Evolutionary conservation across 2,329 filamentous ascomycete genomes (phyloP).

Genomic region (Huntiella moniliformis): DNA sequence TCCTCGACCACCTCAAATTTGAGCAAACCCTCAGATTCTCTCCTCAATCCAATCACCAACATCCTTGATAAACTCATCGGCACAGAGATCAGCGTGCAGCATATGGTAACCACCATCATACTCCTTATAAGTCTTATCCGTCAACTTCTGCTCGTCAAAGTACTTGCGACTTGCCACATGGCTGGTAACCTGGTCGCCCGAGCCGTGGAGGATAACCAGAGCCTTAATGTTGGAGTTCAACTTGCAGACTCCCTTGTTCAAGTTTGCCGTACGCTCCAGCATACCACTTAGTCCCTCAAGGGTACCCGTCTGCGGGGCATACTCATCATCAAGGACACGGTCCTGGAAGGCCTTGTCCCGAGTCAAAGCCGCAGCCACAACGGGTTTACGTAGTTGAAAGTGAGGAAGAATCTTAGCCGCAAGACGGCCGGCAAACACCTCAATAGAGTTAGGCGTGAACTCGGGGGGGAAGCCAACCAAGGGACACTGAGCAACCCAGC

Average conservation of each 20-base stretch:
- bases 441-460: slow-evolving; percentile 43
- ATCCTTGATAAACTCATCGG: slow-evolving; percentile 37
- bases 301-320: slow-evolving; percentile 71
- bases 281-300: slow-evolving; percentile 62
- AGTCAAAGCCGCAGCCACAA: slow-evolving; percentile 45
- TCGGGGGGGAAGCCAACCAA: slow-evolving; percentile 55
- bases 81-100: slow-evolving; percentile 41
- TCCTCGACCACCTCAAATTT: slow-evolving; percentile 17
- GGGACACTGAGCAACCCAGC: slow-evolving; percentile 60
- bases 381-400: slow-evolving; percentile 44
- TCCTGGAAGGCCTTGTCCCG: slow-evolving; percentile 46
- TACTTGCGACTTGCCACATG: slow-evolving; percentile 46
- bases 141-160: slow-evolving; percentile 36
- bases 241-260: slow-evolving; percentile 36
- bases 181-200: slow-evolving; percentile 50
- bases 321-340: slow-evolving; percentile 42
- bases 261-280: slow-evolving; percentile 49
- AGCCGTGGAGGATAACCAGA: slow-evolving; percentile 60
- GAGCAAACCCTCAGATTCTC: slow-evolving; percentile 18
- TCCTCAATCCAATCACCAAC: slow-evolving; percentile 48
- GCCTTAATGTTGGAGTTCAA: slow-evolving; percentile 37
- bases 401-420: slow-evolving; percentile 49
- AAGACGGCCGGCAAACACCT: slow-evolving; percentile 46
- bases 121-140: slow-evolving; percentile 50
- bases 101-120: slow-evolving; percentile 71